A percentile compares a stretch with the other conserved stretches of the same genome.
These are phyloP conservation scores for Lepidium sativum DNA, from an alignment of 345 rosid species.

Conservation along the genomic window DNA sequence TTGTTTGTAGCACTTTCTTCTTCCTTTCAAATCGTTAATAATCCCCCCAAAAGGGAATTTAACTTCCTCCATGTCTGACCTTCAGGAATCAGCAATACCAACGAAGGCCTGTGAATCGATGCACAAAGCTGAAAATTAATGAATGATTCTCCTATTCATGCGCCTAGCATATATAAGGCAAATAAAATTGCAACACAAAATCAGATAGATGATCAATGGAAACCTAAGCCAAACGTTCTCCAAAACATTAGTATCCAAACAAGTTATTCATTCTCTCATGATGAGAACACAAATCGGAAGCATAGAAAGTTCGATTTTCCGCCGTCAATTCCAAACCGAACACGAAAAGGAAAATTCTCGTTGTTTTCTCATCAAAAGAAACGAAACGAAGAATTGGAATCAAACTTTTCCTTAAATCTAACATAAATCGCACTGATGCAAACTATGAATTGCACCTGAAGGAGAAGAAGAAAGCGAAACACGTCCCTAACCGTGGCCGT, in stretches of 20 bases:
- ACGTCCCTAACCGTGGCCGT: slow-evolving; percentile 19
- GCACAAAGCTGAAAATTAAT: neutral
- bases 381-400: neutral
- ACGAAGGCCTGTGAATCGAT: neutral
- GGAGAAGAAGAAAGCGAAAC: slow-evolving; percentile 14
- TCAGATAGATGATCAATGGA: neutral
- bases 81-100: slow-evolving; percentile 17
- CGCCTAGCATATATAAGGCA: neutral
- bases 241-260: neutral
- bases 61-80: slow-evolving; percentile 36
- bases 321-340: neutral
- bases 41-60: slow-evolving; percentile 42
- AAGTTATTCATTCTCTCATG: neutral
- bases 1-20: slow-evolving; percentile 49
- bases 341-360: neutral
- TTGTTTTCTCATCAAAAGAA: neutral
- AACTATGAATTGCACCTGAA: slow-evolving; percentile 10
- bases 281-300: neutral
- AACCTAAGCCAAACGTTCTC: neutral
- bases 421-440: neutral
- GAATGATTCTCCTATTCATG: neutral
- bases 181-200: neutral
- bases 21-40: slow-evolving; percentile 41
- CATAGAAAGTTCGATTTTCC: neutral
- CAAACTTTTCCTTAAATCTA: neutral